Conservation (phyloP, 148 eudicot genomes). For the Arctostaphylos glauca region DNA sequence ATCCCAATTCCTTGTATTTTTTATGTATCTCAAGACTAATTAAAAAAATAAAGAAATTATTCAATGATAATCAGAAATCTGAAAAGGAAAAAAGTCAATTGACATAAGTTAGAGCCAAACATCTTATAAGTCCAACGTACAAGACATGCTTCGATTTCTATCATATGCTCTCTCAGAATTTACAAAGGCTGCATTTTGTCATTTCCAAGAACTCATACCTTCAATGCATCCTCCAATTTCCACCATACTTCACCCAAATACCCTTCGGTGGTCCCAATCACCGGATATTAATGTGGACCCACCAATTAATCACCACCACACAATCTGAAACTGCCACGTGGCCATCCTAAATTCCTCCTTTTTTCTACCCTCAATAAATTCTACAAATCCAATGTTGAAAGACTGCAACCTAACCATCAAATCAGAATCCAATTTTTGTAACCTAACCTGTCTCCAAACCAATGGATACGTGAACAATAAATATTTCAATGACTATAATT, state of each 20-base stretch:
- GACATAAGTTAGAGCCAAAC: too few relatives aligned
- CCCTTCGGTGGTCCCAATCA: conserved; percentile 22
- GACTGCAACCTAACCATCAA: not conserved
- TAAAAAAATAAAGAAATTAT: too few relatives aligned
- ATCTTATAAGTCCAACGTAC: too few relatives aligned
- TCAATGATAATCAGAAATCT: not conserved
- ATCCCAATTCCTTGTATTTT: too few relatives aligned
- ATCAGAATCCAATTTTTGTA: not conserved
- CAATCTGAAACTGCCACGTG: conserved; percentile 2
- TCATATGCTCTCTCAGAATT: not conserved
- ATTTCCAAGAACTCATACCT: conserved; percentile 19
- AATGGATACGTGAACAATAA: too few relatives aligned
- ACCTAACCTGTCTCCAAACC: not conserved
- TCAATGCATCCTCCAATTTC: conserved; percentile 17
- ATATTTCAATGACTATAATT: too few relatives aligned
- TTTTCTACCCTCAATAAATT: not conserved
- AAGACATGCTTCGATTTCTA: not conserved
- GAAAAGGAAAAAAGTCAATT: not conserved
- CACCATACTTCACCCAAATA: conserved; percentile 9
- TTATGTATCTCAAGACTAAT: too few relatives aligned
- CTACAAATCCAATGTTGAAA: not conserved
- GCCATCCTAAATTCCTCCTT: not conserved
- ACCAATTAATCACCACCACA: conserved; percentile 20
- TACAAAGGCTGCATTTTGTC: not conserved
- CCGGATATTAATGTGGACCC: conserved; percentile 17